Conservation (phyloP, 805 yeast genomes). For the Kodamaea restingae region DNA sequence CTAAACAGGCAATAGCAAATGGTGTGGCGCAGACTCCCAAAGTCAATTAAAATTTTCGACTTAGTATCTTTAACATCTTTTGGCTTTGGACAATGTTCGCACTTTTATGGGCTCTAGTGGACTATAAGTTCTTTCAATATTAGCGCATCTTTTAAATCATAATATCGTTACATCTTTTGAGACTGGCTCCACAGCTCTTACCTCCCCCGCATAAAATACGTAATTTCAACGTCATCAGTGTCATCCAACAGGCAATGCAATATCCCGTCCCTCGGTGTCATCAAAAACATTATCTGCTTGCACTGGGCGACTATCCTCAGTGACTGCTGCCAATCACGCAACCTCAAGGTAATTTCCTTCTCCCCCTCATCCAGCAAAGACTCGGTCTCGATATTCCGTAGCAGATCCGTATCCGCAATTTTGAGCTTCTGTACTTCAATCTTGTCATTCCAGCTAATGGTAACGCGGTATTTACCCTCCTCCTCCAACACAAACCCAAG, state of each 20-base stretch:
- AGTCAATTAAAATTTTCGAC: too few species aligned
- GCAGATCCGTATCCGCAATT: conserved; percentile 19
- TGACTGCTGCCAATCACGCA: conserved; percentile 68
- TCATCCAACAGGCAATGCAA: conserved; percentile 66
- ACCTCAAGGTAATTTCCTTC: conserved; percentile 47
- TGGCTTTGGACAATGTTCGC: too few species aligned
- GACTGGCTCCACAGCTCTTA: too few species aligned
- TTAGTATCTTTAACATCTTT: too few species aligned
- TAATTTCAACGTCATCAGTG: conserved; percentile 58
- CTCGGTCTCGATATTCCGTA: conserved; percentile 15
- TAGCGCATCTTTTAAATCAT: too few species aligned
- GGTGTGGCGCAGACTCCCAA: too few species aligned
- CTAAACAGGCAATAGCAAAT: too few species aligned
- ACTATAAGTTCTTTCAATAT: too few species aligned
- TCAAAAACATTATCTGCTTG: conserved; percentile 54
- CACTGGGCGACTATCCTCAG: conserved; percentile 57
- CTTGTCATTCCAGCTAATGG: conserved; percentile 56
- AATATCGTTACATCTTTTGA: too few species aligned
- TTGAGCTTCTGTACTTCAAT: conserved; percentile 42
- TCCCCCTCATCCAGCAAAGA: conserved; percentile 20
- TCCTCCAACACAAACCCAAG: conserved; percentile 52
- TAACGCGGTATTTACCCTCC: conserved; percentile 49
- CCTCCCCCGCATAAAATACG: conserved; percentile 46
- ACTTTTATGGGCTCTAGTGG: too few species aligned
- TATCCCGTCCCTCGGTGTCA: conserved; percentile 55